phyloP scores from a whole-genome alignment of 2,329 filamentous ascomycete genomes.

The Coniochaeta sp. region DNA sequence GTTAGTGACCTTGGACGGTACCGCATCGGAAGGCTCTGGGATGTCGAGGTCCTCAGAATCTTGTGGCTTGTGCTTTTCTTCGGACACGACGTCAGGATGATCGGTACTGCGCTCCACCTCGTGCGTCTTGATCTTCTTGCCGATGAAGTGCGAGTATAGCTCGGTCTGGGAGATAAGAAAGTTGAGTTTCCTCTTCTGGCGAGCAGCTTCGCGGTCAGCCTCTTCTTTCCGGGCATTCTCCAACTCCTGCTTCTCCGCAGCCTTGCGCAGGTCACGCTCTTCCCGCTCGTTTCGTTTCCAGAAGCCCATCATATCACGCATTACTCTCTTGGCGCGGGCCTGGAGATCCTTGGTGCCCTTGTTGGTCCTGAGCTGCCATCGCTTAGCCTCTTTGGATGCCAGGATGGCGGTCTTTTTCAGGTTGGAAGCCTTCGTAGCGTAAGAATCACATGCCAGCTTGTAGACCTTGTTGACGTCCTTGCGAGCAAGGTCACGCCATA shows the following conservation, averaged over 20 bases:
- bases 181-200: constrained; percentile 97
- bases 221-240: constrained; percentile 96
- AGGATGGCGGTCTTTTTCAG: constrained; percentile 95
- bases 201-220: constrained; percentile 92
- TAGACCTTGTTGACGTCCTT: constrained; percentile 92
- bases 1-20: constrained; percentile 71
- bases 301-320: constrained; percentile 99
- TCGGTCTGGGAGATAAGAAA: constrained; percentile 99
- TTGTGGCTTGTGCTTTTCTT: constrained; percentile 33
- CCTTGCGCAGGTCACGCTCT: constrained; percentile 87
- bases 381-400: constrained; percentile 91
- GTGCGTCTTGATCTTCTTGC: constrained; percentile 97
- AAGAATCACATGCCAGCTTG: constrained; percentile 79
- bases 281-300: constrained; percentile 99
- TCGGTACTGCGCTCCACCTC: constrained; percentile 89
- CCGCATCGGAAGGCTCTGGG: constrained; percentile 40
- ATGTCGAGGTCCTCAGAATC: constrained; percentile 38
- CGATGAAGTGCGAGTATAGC: constrained; percentile 98
- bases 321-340: constrained; percentile 91
- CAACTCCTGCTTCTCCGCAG: constrained; percentile 90
- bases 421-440: constrained; percentile 85
- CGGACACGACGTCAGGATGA: constrained; percentile 61
- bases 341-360: constrained; percentile 98
- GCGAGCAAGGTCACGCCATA: constrained; percentile 88
- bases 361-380: constrained; percentile 96